phyloP scores from a whole-genome alignment of 352 stramenopile species.

The Phytopythium oedochilum region DNA sequence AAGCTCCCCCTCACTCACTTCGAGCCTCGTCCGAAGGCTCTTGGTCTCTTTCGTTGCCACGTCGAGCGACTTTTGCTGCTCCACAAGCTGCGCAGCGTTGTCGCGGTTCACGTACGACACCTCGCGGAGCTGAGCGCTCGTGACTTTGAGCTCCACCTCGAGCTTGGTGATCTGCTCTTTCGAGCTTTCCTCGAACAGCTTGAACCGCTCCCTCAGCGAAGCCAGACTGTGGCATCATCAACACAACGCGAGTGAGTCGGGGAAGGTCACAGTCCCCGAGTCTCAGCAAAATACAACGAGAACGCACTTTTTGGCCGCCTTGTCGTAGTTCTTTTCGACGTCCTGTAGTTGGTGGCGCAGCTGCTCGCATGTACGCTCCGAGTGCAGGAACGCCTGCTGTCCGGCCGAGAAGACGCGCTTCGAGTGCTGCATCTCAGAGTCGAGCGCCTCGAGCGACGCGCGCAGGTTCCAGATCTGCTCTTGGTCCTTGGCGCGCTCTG shows the following conservation, averaged over 20 bases:
- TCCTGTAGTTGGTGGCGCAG: constrained; percentile 61
- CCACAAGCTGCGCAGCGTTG: constrained; percentile 53
- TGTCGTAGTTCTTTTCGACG: constrained; percentile 73
- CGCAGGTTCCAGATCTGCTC: constrained; percentile 68
- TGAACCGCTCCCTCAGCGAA: constrained; percentile 66
- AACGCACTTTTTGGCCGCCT: constrained; percentile 62
- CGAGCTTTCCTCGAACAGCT: constrained; percentile 66
- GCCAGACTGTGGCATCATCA: too few relatives aligned
- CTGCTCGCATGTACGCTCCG: constrained; percentile 65
- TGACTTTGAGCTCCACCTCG: constrained; percentile 77
- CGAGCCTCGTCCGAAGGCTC: constrained; percentile 27
- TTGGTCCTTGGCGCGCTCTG: constrained; percentile 55
- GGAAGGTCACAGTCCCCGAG: too few relatives aligned
- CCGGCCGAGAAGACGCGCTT: constrained; percentile 76
- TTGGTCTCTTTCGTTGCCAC: constrained; percentile 42
- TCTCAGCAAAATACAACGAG: background rate
- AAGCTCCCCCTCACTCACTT: constrained; percentile 35
- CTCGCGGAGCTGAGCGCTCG: constrained; percentile 61
- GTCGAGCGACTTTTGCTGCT: constrained; percentile 55
- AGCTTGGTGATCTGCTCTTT: constrained; percentile 81
- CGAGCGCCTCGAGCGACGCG: constrained; percentile 60
- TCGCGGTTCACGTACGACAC: constrained; percentile 73
- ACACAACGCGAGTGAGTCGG: too few relatives aligned
- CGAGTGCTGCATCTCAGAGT: constrained; percentile 71
- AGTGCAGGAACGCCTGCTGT: constrained; percentile 73